These are phyloP conservation scores for Metschnikowia rubicola DNA, from an alignment of 805 yeast genomes.

Conservation along the genomic window DNA sequence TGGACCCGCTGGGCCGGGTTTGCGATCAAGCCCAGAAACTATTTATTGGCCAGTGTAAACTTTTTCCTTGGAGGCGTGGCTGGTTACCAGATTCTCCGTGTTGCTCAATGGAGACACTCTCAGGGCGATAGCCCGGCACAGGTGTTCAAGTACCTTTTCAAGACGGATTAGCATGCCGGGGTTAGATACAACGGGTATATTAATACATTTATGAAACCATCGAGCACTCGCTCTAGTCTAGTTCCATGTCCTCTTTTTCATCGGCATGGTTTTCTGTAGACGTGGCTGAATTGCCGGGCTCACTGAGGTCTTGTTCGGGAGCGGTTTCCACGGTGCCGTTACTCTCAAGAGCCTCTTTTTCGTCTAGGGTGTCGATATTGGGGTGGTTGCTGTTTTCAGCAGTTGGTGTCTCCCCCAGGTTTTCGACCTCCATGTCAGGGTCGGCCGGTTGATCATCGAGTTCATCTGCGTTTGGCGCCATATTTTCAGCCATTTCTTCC, in stretches of 20 bases:
- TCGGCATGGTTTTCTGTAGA: not conserved
- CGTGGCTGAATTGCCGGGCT: too few species aligned
- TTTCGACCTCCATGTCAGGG: too few species aligned
- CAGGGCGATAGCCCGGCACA: slow-evolving; percentile 62
- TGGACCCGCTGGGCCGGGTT: slow-evolving; percentile 98
- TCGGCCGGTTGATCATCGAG: too few species aligned
- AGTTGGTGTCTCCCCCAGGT: too few species aligned
- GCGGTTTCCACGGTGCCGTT: too few species aligned
- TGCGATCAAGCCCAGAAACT: slow-evolving; percentile 85
- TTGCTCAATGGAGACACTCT: slow-evolving; percentile 59
- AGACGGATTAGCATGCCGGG: slow-evolving; percentile 12
- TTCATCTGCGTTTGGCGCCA: too few species aligned
- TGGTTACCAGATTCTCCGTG: slow-evolving; percentile 73
- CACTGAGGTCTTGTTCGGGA: too few species aligned
- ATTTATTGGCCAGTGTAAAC: slow-evolving; percentile 85
- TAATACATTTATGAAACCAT: not conserved
- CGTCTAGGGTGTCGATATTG: too few species aligned
- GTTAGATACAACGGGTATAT: not conserved
- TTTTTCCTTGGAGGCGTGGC: slow-evolving; percentile 92
- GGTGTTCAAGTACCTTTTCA: slow-evolving; percentile 55
- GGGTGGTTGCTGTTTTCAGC: too few species aligned
- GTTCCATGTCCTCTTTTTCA: not conserved
- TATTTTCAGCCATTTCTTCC: too few species aligned
- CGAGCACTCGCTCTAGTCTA: not conserved
- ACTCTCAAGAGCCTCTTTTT: too few species aligned